A percentile compares a stretch with the other conserved stretches of the same genome.
Conservation (phyloP, 352 stramenopile genomes). For the Phytophthora foliorum region DNA sequence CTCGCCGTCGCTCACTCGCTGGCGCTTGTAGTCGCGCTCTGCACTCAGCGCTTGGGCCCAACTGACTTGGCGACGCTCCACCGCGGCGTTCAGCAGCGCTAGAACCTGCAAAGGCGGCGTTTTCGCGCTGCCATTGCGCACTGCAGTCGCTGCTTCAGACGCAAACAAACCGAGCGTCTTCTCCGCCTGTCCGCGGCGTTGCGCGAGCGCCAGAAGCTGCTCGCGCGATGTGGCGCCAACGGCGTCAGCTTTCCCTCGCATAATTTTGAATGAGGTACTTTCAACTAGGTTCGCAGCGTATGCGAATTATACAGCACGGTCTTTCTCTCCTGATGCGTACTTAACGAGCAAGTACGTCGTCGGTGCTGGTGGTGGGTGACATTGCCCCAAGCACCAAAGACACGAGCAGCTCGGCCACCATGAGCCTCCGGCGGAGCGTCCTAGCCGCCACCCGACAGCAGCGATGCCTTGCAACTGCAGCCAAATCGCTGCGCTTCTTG, state of each 20-base stretch:
- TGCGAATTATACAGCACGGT: neutral
- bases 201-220: constrained; percentile 43
- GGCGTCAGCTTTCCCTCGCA: constrained; percentile 16
- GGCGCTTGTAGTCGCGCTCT: constrained; percentile 25
- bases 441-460: constrained; percentile 10
- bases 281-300: constrained; percentile 10
- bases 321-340: neutral
- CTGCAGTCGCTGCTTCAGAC: constrained; percentile 18
- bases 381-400: constrained; percentile 9
- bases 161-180: constrained; percentile 32
- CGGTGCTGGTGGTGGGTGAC: neutral
- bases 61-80: constrained; percentile 25
- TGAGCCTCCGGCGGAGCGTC: constrained; percentile 22
- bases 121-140: constrained; percentile 4
- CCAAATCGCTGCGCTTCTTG: constrained; percentile 5
- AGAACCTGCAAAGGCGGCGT: constrained; percentile 4
- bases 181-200: constrained; percentile 20
- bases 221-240: constrained; percentile 23
- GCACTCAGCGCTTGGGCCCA: constrained; percentile 24
- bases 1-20: constrained; percentile 29
- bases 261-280: constrained; percentile 21
- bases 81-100: constrained; percentile 31
- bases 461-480: neutral
- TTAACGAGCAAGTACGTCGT: neutral
- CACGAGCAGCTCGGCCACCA: constrained; percentile 5